phyloP scores from a whole-genome alignment of 495 filamentous ascomycete species.

The Penicillium ucsense region DNA sequence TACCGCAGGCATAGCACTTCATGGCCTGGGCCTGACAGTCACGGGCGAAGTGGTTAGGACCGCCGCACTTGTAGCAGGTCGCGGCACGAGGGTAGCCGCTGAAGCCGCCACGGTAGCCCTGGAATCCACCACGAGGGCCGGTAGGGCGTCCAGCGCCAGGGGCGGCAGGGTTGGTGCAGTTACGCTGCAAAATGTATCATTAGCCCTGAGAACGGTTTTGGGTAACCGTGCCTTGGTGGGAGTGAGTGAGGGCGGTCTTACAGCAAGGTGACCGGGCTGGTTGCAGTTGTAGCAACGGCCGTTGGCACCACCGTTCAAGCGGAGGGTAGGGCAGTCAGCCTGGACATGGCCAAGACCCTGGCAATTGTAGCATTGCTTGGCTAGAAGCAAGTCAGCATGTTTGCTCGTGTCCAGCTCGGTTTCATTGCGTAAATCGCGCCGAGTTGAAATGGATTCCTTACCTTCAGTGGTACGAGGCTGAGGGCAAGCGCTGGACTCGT shows the following conservation, averaged over 20 bases:
- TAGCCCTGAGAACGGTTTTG: background rate
- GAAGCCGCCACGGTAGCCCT: conserved; percentile 62
- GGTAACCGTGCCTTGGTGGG: background rate
- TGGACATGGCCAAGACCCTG: conserved; percentile 97
- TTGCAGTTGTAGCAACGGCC: conserved; percentile 95
- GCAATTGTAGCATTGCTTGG: conserved; percentile 99
- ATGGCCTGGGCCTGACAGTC: conserved; percentile 99
- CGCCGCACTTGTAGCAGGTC: conserved; percentile 99
- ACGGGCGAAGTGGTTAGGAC: conserved; percentile 95
- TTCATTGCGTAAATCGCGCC: background rate
- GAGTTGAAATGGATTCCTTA: conserved; percentile 29
- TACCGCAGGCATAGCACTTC: conserved; percentile 99
- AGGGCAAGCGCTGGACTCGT: conserved; percentile 96
- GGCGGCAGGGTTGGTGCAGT: conserved; percentile 65
- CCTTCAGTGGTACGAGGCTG: conserved; percentile 91
- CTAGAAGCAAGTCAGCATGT: conserved; percentile 29
- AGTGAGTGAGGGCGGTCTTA: conserved; percentile 24
- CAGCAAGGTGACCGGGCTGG: conserved; percentile 81
- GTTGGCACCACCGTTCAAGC: conserved; percentile 66
- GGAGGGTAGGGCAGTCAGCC: conserved; percentile 95
- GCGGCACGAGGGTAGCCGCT: conserved; percentile 62
- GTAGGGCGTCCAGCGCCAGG: conserved; percentile 50
- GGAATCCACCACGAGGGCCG: conserved; percentile 61
- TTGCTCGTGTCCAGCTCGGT: too few relatives aligned
- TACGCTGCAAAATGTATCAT: conserved; percentile 44